A percentile compares a stretch with the other conserved stretches of the same genome.
Conservation (phyloP, 2,329 filamentous ascomycete species). For the Penicillium aurantiogriseum region DNA sequence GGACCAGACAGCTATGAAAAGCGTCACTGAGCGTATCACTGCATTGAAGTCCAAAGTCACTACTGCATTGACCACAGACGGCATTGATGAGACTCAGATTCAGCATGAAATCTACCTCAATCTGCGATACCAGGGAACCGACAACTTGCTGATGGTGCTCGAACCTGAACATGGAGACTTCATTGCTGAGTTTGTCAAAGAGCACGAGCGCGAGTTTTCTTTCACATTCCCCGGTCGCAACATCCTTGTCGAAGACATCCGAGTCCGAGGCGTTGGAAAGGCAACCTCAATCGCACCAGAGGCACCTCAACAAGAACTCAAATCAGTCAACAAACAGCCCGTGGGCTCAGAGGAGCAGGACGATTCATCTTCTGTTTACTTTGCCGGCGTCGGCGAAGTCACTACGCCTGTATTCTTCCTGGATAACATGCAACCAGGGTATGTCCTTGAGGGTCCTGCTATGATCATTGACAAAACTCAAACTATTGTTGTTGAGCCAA, state of each 20-base stretch:
- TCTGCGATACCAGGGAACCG: slow-evolving; percentile 52
- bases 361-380: slow-evolving; percentile 7
- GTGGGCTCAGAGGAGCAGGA: slow-evolving; percentile 3
- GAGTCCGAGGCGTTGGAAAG: slow-evolving; percentile 59
- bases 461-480: slow-evolving; percentile 73
- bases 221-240: slow-evolving; percentile 77
- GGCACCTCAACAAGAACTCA: slow-evolving; percentile 11
- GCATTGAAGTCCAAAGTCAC: slow-evolving; percentile 31
- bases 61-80: slow-evolving; percentile 36
- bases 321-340: not conserved
- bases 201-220: slow-evolving; percentile 72
- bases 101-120: slow-evolving; percentile 47
- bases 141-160: slow-evolving; percentile 51
- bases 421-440: not conserved
- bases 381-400: slow-evolving; percentile 1
- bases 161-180: slow-evolving; percentile 57
- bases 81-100: slow-evolving; percentile 41
- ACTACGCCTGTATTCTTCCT: slow-evolving; percentile 1
- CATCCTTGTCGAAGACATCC: slow-evolving; percentile 84
- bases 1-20: slow-evolving; percentile 14
- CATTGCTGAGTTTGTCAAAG: slow-evolving; percentile 35
- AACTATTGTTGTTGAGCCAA: slow-evolving; percentile 85
- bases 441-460: slow-evolving; percentile 62
- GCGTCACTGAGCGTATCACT: slow-evolving; percentile 40
- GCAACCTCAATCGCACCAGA: slow-evolving; percentile 10